Percentiles rank a stretch among this genome's conserved stretches.
Conservation (phyloP, 2,329 filamentous ascomycete genomes). For the Samsoniella hepiali region DNA sequence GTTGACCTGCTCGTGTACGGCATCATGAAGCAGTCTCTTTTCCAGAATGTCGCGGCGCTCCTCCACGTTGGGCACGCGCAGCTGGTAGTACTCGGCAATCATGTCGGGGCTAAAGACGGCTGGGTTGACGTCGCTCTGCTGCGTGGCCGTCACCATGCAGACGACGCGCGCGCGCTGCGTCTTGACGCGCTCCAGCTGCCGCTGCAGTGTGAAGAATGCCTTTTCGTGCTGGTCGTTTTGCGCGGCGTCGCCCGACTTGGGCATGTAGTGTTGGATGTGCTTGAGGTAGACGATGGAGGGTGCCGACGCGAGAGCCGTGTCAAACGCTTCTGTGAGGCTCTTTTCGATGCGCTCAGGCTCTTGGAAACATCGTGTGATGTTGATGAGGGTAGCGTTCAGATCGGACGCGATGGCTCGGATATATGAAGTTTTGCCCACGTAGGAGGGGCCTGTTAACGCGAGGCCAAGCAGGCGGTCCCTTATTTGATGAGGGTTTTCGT, state of each 20-base stretch:
- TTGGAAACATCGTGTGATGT: conserved; percentile 38
- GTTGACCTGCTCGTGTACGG: conserved; percentile 59
- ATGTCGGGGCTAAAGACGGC: conserved; percentile 69
- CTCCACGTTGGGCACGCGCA: conserved; percentile 78
- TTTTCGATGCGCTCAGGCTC: conserved; percentile 40
- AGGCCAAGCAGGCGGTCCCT: conserved; percentile 31
- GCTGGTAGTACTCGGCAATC: conserved; percentile 81
- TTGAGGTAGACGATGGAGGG: conserved; percentile 91
- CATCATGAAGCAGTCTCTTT: conserved; percentile 43
- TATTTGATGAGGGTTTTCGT: too few species aligned
- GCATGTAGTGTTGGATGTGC: conserved; percentile 80
- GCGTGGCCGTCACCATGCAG: conserved; percentile 86
- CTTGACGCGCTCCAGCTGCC: conserved; percentile 80
- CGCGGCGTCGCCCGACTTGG: conserved; percentile 71
- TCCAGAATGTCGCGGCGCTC: conserved; percentile 60
- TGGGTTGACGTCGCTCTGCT: conserved; percentile 81
- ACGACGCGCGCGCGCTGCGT: conserved; percentile 71
- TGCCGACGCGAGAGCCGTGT: conserved; percentile 80
- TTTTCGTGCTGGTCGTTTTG: conserved; percentile 92
- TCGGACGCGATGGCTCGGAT: conserved; percentile 70
- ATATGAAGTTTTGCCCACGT: conserved; percentile 77
- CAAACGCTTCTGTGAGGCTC: conserved; percentile 44
- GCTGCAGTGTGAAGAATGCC: conserved; percentile 77
- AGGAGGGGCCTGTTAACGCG: conserved; percentile 73
- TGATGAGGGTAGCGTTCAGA: conserved; percentile 70